A percentile compares a stretch with the other conserved stretches of the same genome.
These are phyloP conservation scores for Kentomonas sorsogonicus DNA, from an alignment of 208 protist species.

Conservation along the genomic window DNA sequence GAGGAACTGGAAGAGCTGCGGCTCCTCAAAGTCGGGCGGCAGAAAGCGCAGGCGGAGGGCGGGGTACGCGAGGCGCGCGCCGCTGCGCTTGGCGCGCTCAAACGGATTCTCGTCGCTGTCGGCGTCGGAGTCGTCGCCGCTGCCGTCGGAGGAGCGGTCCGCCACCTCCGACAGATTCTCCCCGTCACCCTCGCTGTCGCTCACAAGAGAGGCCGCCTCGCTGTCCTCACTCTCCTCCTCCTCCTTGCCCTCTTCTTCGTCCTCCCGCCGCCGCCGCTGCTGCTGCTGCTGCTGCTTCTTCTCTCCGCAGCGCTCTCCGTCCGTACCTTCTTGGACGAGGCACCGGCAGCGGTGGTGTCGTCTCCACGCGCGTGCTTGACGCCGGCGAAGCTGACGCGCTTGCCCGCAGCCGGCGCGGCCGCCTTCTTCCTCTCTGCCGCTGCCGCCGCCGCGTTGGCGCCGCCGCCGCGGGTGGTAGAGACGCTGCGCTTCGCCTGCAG, in stretches of 20 bases:
- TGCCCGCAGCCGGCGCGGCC: conserved; percentile 18
- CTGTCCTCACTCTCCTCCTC: conserved; percentile 22
- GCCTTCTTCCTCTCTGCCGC: conserved; percentile 11
- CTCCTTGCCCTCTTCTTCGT: conserved; percentile 12
- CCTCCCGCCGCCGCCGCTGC: conserved; percentile 33
- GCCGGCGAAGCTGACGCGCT: conserved; percentile 5
- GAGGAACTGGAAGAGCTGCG: conserved; percentile 84
- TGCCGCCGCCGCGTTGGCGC: background rate
- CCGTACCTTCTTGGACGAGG: background rate
- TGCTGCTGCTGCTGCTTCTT: conserved; percentile 23
- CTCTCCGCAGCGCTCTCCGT: conserved; percentile 12
- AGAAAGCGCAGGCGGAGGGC: conserved; percentile 78
- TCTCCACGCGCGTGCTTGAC: background rate
- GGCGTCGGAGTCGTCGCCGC: conserved; percentile 20
- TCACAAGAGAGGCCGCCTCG: background rate
- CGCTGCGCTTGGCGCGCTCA: conserved; percentile 25
- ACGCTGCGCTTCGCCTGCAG: no score
- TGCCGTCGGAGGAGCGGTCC: conserved; percentile 22
- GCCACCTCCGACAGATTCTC: conserved; percentile 16
- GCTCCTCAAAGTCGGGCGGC: conserved; percentile 80
- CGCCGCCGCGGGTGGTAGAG: no score
- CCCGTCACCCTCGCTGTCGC: conserved; percentile 17
- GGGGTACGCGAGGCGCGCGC: conserved; percentile 41
- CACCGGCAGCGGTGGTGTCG: conserved; percentile 3
- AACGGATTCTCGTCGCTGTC: conserved; percentile 34